Evolutionary conservation across 176 grass and related monocot species (phyloP).

Genomic region (Musa acuminata): DNA sequence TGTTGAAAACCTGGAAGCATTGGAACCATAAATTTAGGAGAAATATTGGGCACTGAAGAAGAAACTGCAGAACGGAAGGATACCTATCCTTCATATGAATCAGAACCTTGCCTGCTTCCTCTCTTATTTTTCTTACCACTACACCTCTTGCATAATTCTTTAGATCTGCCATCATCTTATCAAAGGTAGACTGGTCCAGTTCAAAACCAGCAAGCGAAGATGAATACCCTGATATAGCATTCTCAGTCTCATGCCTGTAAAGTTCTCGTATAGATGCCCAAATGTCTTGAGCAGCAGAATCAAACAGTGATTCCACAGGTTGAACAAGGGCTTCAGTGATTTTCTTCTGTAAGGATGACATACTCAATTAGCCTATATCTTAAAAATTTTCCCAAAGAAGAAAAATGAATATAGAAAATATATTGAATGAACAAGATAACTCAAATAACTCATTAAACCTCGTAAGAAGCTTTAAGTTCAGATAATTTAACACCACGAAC

Average conservation of each 20-base stretch:
- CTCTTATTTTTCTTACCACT: slow-evolving; percentile 62
- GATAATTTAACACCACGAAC: slow-evolving; percentile 39
- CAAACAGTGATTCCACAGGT: slow-evolving; percentile 54
- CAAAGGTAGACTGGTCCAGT: slow-evolving; percentile 37
- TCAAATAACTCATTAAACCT: slow-evolving; percentile 38
- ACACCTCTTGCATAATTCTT: slow-evolving; percentile 48
- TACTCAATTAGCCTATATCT: neutral
- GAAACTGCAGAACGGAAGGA: neutral
- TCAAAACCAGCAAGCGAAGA: slow-evolving; percentile 59
- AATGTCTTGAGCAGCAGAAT: slow-evolving; percentile 36
- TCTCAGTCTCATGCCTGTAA: slow-evolving; percentile 47
- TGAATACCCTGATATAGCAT: slow-evolving; percentile 29
- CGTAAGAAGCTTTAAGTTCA: slow-evolving; percentile 52
- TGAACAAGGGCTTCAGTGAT: slow-evolving; percentile 45
- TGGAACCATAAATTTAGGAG: neutral
- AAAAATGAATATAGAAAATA: neutral
- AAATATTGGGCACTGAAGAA: slow-evolving; percentile 7
- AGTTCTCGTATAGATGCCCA: slow-evolving; percentile 60
- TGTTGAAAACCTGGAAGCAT: slow-evolving; percentile 57
- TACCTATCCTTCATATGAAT: slow-evolving; percentile 90
- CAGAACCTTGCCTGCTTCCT: slow-evolving; percentile 59
- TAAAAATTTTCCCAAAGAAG: neutral
- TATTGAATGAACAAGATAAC: neutral
- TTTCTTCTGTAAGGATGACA: slow-evolving; percentile 32
- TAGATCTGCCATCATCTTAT: slow-evolving; percentile 44